phyloP scores from a whole-genome alignment of 345 rosid genomes.

The Dipteronia dyeriana region DNA sequence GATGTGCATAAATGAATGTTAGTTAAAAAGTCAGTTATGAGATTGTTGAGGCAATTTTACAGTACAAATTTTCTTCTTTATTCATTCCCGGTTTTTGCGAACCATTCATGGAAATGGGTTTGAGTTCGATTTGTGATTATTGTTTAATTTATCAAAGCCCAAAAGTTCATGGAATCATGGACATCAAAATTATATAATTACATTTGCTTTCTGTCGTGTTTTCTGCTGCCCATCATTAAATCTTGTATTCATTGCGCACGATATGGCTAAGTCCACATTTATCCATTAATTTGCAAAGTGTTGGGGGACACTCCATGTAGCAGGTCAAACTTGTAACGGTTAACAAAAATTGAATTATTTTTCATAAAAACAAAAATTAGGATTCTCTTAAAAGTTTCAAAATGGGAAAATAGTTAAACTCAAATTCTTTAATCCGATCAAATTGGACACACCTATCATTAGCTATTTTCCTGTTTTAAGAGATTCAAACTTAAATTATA shows the following conservation, averaged over 20 bases:
- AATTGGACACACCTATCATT: background rate
- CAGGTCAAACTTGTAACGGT: too few species aligned
- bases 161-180: background rate
- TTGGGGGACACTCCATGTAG: too few species aligned
- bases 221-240: background rate
- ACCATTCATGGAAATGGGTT: slow-evolving; percentile 14
- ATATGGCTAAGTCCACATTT: background rate
- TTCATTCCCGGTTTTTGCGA: slow-evolving; percentile 17
- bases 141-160: slow-evolving; percentile 17
- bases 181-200: background rate
- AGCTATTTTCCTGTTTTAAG: background rate
- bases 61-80: slow-evolving; percentile 10
- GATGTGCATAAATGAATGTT: slow-evolving; percentile 34
- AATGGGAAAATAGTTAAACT: too few species aligned
- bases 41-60: slow-evolving; percentile 19
- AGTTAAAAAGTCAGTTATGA: slow-evolving; percentile 22
- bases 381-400: too few species aligned
- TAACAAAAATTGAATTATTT: too few species aligned
- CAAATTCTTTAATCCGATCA: too few species aligned
- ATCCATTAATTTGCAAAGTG: too few species aligned
- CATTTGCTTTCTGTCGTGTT: background rate
- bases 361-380: too few species aligned
- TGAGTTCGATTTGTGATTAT: slow-evolving; percentile 22
- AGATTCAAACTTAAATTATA: background rate
- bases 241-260: background rate